phyloP scores from a whole-genome alignment of 73 alveolate species.

The Uronychia setigera region DNA sequence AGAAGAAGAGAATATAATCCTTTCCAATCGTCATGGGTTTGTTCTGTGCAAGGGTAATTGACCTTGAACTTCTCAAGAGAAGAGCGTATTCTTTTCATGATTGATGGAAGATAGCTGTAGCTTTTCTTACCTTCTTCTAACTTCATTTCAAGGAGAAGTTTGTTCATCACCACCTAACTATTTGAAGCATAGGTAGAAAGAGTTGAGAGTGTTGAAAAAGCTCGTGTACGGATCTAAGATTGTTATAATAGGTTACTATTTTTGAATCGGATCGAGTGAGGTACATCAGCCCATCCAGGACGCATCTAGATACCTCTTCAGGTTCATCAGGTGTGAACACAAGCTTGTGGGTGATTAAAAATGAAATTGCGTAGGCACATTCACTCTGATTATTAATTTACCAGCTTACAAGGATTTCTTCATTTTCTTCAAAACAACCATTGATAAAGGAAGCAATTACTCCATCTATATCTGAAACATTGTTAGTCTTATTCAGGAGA shows the following conservation, averaged over 20 bases:
- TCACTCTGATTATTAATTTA: conserved; percentile 34
- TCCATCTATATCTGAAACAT: conserved; percentile 36
- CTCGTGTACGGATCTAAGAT: conserved; percentile 47
- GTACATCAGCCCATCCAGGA: conserved; percentile 65
- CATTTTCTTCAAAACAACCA: conserved; percentile 47
- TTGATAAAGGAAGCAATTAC: conserved; percentile 52
- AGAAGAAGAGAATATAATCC: conserved; percentile 55
- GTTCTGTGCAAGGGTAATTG: background rate
- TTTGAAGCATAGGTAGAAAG: conserved; percentile 59
- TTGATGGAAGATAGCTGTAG: conserved; percentile 36
- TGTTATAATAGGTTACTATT: conserved; percentile 3
- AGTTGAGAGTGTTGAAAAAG: conserved; percentile 61
- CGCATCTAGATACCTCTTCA: conserved; percentile 11
- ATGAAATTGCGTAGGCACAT: conserved; percentile 65
- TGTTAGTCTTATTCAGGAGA: conserved; percentile 37
- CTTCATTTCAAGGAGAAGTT: conserved; percentile 39
- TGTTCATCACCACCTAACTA: conserved; percentile 24
- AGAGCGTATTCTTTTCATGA: conserved; percentile 24
- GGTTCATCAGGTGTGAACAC: conserved; percentile 45
- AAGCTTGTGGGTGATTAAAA: conserved; percentile 62
- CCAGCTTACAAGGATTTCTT: conserved; percentile 28
- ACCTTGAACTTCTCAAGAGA: conserved; percentile 2
- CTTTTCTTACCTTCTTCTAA: conserved; percentile 33
- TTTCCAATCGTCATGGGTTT: conserved; percentile 20
- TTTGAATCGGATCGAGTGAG: conserved; percentile 53